Evolutionary conservation across 306 rosid species (phyloP).

Genomic region (Quercus wislizeni): DNA sequence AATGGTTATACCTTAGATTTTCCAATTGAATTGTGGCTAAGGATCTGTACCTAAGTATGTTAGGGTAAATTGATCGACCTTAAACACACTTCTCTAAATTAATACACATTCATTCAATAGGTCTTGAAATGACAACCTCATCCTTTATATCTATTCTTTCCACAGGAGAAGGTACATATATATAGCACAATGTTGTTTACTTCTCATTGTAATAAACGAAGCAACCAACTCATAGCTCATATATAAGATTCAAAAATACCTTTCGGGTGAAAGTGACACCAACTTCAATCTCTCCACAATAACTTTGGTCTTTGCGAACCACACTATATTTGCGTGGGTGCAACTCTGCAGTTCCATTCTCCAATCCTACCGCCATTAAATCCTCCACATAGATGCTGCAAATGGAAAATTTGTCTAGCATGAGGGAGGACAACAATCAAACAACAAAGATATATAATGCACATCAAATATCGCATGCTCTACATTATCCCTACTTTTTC

Average conservation of each 20-base stretch:
- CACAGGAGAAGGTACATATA: no score
- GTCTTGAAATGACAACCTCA: background rate
- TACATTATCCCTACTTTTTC: no score
- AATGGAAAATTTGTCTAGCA: background rate
- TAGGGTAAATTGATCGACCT: no score
- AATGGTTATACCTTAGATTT: no score
- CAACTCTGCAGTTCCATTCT: conserved; percentile 54
- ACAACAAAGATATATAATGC: background rate
- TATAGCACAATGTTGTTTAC: background rate
- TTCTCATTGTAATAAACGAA: background rate
- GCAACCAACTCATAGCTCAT: background rate
- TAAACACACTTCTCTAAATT: no score
- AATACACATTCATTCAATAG: background rate
- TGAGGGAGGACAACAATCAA: background rate
- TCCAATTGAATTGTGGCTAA: no score
- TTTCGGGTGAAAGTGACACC: conserved; percentile 59
- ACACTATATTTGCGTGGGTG: conserved; percentile 57
- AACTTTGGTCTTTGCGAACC: conserved; percentile 48
- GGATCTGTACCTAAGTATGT: no score
- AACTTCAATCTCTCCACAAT: conserved; percentile 74
- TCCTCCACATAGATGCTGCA: conserved; percentile 58
- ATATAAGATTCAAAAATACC: conserved; percentile 24
- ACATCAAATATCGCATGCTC: background rate
- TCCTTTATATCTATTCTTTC: no score
- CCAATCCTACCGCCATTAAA: conserved; percentile 53